A percentile compares a stretch with the other conserved stretches of the same genome.
These are phyloP conservation scores for Fusarium redolens DNA, from an alignment of 2,329 filamentous ascomycete species.

Conservation along the genomic window DNA sequence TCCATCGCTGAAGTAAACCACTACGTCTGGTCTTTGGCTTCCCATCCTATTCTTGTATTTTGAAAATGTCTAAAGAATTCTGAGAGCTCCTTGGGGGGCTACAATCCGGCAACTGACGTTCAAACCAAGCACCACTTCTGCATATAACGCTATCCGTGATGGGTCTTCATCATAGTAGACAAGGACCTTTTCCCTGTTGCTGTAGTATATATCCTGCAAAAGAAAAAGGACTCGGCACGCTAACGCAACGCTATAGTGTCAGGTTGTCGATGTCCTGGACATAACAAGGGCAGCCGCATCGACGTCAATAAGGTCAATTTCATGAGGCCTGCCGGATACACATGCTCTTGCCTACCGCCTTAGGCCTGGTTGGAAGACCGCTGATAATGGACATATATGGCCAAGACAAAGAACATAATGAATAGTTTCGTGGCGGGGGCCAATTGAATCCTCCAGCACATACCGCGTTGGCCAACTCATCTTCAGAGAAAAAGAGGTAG, in stretches of 20 bases:
- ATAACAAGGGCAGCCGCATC: background rate
- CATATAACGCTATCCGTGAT: background rate
- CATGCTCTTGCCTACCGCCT: background rate
- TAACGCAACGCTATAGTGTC: background rate
- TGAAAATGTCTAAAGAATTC: background rate
- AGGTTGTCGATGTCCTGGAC: background rate
- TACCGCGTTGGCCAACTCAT: background rate
- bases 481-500: background rate
- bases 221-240: background rate
- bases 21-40: background rate
- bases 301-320: background rate
- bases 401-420: background rate
- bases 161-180: background rate
- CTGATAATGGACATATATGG: background rate
- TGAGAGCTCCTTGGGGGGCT: background rate
- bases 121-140: background rate
- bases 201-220: background rate
- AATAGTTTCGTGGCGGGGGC: background rate
- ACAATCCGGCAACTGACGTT: background rate
- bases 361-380: background rate
- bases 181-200: background rate
- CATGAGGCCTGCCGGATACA: background rate
- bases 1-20: background rate
- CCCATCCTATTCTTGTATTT: background rate
- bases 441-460: background rate